Evolutionary conservation across 352 stramenopile species (phyloP), one percentile per base, ranked within the genome.

Genomic region (Globisporangium alternatum): DNA sequence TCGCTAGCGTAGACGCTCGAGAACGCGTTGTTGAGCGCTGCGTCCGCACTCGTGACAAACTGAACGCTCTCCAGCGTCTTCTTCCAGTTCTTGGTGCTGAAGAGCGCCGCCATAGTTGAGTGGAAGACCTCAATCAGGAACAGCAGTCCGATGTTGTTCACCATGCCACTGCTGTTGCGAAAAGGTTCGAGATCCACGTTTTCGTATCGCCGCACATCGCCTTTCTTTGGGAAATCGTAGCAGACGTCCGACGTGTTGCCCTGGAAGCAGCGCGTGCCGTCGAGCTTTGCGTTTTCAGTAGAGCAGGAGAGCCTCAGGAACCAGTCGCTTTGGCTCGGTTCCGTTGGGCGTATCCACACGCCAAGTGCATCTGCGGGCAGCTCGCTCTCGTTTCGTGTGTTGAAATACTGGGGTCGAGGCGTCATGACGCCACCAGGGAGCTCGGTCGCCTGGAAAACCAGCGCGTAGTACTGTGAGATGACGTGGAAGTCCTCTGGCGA

Each of bases 391-490:
- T 35, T 64, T 1, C 21, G 55, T 1, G 22, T 12, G 3, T 9
- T 53, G 39, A 78, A 78, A 39, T 64, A 31, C 15, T 60, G 45
- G 0, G 65, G 45, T 31, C 71, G 68, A 28, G 68, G 68, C 6
- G 71, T 74, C 49, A 76, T 71, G 13, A 64, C 39, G 0, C 61
- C 54, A 12, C 61, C 73, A 1, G 73, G 73, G 37, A 80, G 78
- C 58, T 78, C 73, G 39, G 60, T 68, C 19, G 70, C 68, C 52
- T 80, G 73, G n/a, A 75, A 58, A n/a, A 78, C 22, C 8, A 78
- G 35, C 17, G 70, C 52, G 43, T 80, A 80, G 56, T 80, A 78
- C 31, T 57, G 39, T 5, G 68, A 22, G 3, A 78, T 53, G 21
- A 54, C 61, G 25, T 74, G 65, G 53, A 72, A 74, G 19, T 78